phyloP scores from a whole-genome alignment of 2,329 filamentous ascomycete genomes.

The Curvularia verruculosa region DNA sequence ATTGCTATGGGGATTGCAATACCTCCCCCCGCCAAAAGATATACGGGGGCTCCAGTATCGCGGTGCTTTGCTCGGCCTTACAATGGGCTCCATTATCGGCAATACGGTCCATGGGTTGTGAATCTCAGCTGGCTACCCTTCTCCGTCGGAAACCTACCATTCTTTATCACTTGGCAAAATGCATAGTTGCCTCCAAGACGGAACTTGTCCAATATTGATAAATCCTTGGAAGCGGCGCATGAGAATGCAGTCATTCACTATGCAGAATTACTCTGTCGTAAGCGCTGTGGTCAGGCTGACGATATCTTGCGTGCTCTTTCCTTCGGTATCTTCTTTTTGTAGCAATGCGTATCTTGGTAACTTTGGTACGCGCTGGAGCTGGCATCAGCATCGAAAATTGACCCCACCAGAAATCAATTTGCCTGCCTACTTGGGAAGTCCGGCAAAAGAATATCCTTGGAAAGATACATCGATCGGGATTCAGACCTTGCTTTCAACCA shows the following conservation, averaged over 20 bases:
- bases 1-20: neutral
- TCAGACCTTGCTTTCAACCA: neutral
- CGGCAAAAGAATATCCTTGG: neutral
- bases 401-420: neutral
- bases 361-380: neutral
- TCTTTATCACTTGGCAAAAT: neutral
- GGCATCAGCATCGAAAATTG: neutral
- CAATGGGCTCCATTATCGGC: neutral
- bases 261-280: neutral
- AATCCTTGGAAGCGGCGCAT: neutral
- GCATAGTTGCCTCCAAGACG: neutral
- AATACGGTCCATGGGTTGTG: neutral
- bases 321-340: neutral
- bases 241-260: neutral
- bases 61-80: slow-evolving; percentile 2
- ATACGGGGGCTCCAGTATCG: neutral
- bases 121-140: neutral
- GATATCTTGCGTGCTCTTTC: neutral
- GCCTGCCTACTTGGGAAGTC: neutral
- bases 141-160: slow-evolving; percentile 1
- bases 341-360: neutral
- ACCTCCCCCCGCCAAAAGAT: neutral
- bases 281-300: neutral
- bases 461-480: neutral
- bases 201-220: neutral